Base-by-base conservation (phyloP, 140 eudicot species). In the Erigeron philadelphicus region DNA sequence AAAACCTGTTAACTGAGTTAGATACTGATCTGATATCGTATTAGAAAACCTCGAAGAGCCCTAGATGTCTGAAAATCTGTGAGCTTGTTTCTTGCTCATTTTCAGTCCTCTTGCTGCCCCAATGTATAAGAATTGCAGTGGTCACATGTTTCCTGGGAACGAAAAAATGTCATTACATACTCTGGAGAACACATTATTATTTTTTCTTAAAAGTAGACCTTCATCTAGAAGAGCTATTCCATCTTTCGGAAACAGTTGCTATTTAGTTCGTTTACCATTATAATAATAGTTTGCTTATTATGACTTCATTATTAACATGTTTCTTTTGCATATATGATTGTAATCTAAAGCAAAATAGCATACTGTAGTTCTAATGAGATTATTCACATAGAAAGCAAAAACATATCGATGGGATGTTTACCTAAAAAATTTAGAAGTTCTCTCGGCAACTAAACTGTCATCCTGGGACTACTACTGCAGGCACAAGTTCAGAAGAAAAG, bases 71-170 rank as follows among this genome's bases (percentile, higher is more conserved):
- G 64, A 68, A 55, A 54, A 54, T 50, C 35, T 13, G 17, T 16
- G 48, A 52, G 47, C 16, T 42, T 69, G 42, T 21, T 61, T 72
- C 70, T 12, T 52, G 62, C 15, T 61, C 35, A 44, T 50, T 73
- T 11, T 57, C 68, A 21, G 59, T 75, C 68, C 48, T 76, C 71
- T 52, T 76, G 71, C 18, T 61, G 75, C 57, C 70, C 76, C 23
- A 9, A 44, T 13, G 57, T 10, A 63, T 45, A 50, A 59, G 73
- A 66, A 70, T 49, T 71, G 56, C 48, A 54, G 72, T 71, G 67
- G 16, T 64, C 68, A 53, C 68, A 53, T 66, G 61, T 65, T 54
- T 76, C 66, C 77, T 77, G 68, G 47, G 41, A 64, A 71, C 10
- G 42, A 71, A 77, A 64, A 77, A 64, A 64, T 41, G 12, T 2